phyloP scores from a whole-genome alignment of 306 rosid species.

The Citrullus mucosospermus region DNA sequence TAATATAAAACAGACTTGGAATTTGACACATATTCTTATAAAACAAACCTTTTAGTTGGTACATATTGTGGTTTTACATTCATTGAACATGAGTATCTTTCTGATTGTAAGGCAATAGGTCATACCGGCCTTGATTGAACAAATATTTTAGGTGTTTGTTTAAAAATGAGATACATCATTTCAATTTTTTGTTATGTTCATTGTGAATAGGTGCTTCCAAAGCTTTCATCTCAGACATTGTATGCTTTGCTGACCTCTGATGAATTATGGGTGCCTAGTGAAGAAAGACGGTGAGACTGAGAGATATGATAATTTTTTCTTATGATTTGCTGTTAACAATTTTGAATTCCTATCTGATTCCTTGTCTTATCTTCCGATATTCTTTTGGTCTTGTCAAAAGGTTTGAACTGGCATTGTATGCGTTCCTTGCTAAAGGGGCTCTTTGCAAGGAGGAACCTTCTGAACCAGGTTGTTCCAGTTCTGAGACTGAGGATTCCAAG shows the following conservation, averaged over 20 bases:
- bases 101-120: neutral
- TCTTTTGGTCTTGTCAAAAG: conserved; percentile 20
- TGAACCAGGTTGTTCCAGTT: conserved; percentile 46
- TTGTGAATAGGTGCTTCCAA: conserved; percentile 66
- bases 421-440: conserved; percentile 62
- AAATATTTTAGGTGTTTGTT: neutral
- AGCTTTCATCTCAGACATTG: conserved; percentile 83
- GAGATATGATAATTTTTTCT: conserved; percentile 12
- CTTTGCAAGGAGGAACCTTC: conserved; percentile 58
- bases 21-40: neutral
- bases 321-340: conserved; percentile 19
- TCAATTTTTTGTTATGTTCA: neutral
- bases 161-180: neutral
- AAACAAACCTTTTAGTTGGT: too few relatives aligned
- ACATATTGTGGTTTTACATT: neutral
- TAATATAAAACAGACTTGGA: neutral
- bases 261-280: conserved; percentile 79
- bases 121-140: neutral
- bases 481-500: conserved; percentile 44
- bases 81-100: neutral
- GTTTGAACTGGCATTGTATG: conserved; percentile 72
- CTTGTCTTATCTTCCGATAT: conserved; percentile 11
- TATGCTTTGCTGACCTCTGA: conserved; percentile 74
- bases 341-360: conserved; percentile 12
- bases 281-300: conserved; percentile 81